phyloP scores from a whole-genome alignment of 176 grass and related monocot genomes.

The Triticum turgidum region DNA sequence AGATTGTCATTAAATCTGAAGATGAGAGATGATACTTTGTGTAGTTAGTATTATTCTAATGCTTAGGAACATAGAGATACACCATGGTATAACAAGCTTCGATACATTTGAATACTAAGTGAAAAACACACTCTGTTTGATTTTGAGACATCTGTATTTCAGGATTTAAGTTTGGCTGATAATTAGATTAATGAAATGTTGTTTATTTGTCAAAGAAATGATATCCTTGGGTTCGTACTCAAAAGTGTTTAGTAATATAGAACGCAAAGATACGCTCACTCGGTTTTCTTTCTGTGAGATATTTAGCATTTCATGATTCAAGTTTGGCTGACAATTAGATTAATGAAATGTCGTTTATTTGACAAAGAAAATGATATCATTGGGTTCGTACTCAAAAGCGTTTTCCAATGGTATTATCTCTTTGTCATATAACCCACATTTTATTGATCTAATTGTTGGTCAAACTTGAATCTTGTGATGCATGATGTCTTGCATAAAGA shows the following conservation, averaged over 20 bases:
- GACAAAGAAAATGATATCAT: background rate
- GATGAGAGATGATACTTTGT: background rate
- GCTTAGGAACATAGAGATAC: background rate
- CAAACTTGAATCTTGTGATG: background rate
- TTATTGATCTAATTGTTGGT: conserved; percentile 15
- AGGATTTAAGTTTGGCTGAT: background rate
- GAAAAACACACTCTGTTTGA: background rate
- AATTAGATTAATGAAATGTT: background rate
- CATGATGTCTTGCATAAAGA: too few species aligned
- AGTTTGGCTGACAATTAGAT: background rate
- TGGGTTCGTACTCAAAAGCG: background rate
- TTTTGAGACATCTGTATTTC: background rate
- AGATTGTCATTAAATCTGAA: background rate
- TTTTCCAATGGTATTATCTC: background rate
- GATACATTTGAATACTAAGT: background rate
- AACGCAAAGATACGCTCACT: background rate
- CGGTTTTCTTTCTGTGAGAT: background rate
- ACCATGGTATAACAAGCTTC: background rate
- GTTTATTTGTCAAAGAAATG: background rate
- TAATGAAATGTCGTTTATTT: conserved; percentile 2
- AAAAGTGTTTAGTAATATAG: background rate
- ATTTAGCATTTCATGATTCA: background rate
- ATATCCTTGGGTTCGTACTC: background rate
- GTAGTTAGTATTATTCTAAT: background rate
- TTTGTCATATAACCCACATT: conserved; percentile 5